Base-by-base conservation (phyloP, 768 basidiomycete species). In the Imleria badia region DNA sequence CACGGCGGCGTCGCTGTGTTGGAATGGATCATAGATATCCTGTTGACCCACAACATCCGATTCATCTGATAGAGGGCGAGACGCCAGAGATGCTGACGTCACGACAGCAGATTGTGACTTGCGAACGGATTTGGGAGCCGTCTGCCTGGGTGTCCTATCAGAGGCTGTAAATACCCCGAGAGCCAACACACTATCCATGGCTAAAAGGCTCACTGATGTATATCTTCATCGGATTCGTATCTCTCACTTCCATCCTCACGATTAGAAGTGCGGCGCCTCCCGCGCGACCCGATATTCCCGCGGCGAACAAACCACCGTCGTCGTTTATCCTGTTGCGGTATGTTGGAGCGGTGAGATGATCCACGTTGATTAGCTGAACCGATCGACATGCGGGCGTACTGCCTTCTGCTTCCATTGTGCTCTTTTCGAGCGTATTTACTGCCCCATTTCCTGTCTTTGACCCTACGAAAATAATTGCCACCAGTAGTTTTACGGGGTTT, bases 341-440 rank as follows among this genome's bases (percentile, higher is more conserved):
- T 7, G 31, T 19, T 31, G 29, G 56, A 23, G 4, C 7, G 33
- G 11, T 52, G 47, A 15, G 57, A 45, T 23, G 30, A 4, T 19
- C 45, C 31, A 23, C 35, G 55, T 51, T 43, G 55, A 22, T 40
- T 8, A 11, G 60, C 41, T 13, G 56, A 50, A 26, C 60, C 59
- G 6, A 59, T 59, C 17, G 65, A 59, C 60, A 65, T 66, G 47
- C 66, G 64, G 12, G 54, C 54, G 17, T 57, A 55, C 38, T 45
- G 54, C 45, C 42, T 54, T 38, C 47, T 47, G 20, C 22, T 12
- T 22, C 41, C 48, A 9, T 29, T 31, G 33, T n/a, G 44, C 22
- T 26, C 45, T 39, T 53, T 68, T 34, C n/a, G 49, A 38, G 47
- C 17, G 17, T 9, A 29, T 19, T 55, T 57, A 7, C 20, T n/a